Percentiles rank a stretch among this genome's conserved stretches.
Conservation (phyloP, 2,329 filamentous ascomycete genomes). For the Paramyrothecium roridum region DNA sequence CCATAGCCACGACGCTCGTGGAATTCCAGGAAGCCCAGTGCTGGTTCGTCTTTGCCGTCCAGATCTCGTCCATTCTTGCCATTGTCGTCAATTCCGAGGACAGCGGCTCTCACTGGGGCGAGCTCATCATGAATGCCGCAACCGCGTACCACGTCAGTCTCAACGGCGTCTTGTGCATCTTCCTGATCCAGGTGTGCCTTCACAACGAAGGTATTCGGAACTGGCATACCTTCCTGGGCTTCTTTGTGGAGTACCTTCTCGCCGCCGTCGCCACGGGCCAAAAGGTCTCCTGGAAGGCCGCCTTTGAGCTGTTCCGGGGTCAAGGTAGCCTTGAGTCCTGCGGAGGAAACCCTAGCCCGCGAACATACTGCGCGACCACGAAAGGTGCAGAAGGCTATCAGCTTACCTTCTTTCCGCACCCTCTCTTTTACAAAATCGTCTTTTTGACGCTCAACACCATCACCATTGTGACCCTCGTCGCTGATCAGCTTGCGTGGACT, state of each 20-base stretch:
- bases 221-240: conserved; percentile 37
- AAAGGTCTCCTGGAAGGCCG: conserved; percentile 28
- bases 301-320: conserved; percentile 28
- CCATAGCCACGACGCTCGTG: conserved; percentile 35
- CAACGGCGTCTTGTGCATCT: conserved; percentile 34
- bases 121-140: conserved; percentile 33
- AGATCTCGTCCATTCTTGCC: conserved; percentile 36
- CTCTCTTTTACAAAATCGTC: conserved; percentile 32
- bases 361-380: conserved; percentile 33
- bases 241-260: conserved; percentile 33
- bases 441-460: conserved; percentile 32
- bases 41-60: conserved; percentile 36
- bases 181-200: conserved; percentile 32
- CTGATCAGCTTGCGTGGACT: conserved; percentile 33
- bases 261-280: conserved; percentile 34
- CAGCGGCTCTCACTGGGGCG: conserved; percentile 33
- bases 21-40: conserved; percentile 36
- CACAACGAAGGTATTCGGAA: conserved; percentile 36
- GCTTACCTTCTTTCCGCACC: conserved; percentile 33
- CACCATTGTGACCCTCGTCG: conserved; percentile 28
- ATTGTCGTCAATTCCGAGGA: conserved; percentile 37
- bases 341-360: conserved; percentile 32
- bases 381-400: conserved; percentile 27
- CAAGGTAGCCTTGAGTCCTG: conserved; percentile 27
- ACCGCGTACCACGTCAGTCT: conserved; percentile 33